These are phyloP conservation scores for Trichomonas tenax DNA, from an alignment of 208 protist genomes.

Conservation along the genomic window DNA sequence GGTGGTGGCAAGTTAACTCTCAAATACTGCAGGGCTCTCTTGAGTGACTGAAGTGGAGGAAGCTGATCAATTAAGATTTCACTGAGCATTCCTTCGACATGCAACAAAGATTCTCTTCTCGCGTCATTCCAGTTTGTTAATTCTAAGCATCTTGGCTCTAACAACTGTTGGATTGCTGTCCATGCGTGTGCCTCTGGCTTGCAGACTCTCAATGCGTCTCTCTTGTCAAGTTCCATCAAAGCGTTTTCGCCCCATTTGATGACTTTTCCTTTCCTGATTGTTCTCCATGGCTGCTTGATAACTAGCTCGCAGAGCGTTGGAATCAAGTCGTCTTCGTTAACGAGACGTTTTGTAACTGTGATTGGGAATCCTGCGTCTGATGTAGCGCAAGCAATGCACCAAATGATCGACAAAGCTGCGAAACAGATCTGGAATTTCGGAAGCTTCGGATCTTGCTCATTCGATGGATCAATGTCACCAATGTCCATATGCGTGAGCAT, in stretches of 20 bases:
- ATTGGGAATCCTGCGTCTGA: background rate
- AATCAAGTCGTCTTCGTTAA: background rate
- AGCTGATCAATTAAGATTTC: slow-evolving; percentile 14
- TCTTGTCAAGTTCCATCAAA: background rate
- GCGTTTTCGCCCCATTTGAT: background rate
- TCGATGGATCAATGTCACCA: background rate
- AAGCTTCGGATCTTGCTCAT: background rate
- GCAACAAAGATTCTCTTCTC: background rate
- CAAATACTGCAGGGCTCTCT: background rate
- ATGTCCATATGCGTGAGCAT: background rate
- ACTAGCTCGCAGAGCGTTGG: background rate
- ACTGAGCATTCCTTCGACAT: background rate
- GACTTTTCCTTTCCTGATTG: background rate
- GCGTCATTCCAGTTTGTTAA: background rate
- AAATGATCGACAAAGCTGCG: background rate
- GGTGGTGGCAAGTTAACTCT: background rate
- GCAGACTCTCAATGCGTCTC: background rate
- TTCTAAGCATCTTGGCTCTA: background rate
- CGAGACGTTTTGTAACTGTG: background rate
- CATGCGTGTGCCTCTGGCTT: background rate
- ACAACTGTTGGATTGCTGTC: background rate
- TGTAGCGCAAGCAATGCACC: background rate
- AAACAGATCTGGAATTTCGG: background rate
- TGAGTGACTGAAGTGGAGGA: background rate
- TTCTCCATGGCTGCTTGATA: slow-evolving; percentile 13